Base-by-base conservation (phyloP, 306 rosid species). In the Vigna angularis region DNA sequence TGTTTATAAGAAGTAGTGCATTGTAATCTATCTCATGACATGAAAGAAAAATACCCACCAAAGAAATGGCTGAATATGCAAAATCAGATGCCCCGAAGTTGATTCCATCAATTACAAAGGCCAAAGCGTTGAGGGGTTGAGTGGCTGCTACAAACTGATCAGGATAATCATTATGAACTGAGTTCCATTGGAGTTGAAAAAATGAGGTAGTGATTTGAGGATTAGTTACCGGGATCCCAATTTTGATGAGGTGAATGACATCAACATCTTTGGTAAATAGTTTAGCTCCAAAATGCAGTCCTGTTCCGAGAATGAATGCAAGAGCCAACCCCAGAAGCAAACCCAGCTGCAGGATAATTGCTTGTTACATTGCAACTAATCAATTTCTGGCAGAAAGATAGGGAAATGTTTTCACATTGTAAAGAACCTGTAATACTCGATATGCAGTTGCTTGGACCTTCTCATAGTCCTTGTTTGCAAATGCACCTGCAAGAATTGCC, bases 1-100 rank as follows among this genome's bases (percentile, higher is more conserved):
- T 36, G 20, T 17, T 18, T 17, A 48, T 18, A 73, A 61, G 12
- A 7, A 24, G 47, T 63, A 24, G 24, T 15, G 26, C 11, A 32
- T 63, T 63, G 12, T 13, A 63, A 34, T 34, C 48, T 30, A 20
- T 64, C n/a, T 64, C n/a, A 17, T 40, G 10, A 55, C 71, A 58
- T 53, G 77, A 55, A 75, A 83, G 64, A 47, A 47, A 75, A 53
- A 66, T 68, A 84, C 91, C 70, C 81, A 82, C 98, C 94, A 93
- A 85, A 62, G 98, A 93, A 84, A 53, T 83, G 53, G 91, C 98
- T 56, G 98, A 88, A 83, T 93, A 93, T 5, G 93, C 93, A 81
- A 93, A 93, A 81, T 93, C 98, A 64, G 98, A 90, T 56, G 94
- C 98, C 70, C 98, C 96, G 55, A 89, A 93, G 89, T 93, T 93